These are phyloP conservation scores for Bolboschoenus planiculmis DNA, from an alignment of 176 grass and related monocot genomes.

Conservation along the genomic window DNA sequence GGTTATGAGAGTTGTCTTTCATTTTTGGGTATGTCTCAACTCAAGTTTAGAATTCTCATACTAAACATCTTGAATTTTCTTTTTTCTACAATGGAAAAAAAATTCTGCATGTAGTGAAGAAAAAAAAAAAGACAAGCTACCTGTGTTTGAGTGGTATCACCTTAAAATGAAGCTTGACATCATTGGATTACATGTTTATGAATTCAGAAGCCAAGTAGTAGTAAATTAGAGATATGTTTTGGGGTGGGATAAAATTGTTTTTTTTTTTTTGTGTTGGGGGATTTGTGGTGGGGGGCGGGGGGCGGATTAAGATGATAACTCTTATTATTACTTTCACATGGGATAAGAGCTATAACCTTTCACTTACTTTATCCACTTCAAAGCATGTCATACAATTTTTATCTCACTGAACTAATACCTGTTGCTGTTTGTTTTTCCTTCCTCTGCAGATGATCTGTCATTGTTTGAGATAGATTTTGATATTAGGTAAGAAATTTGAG, in stretches of 20 bases:
- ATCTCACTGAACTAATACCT: slow-evolving; percentile 12
- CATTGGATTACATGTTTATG: neutral
- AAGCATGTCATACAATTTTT: neutral
- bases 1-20: slow-evolving; percentile 66
- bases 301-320: neutral
- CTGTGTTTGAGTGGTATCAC: neutral
- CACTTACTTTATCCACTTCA: neutral
- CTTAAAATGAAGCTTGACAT: neutral
- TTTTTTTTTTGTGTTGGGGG: neutral
- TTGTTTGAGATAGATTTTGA: slow-evolving; percentile 36
- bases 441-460: slow-evolving; percentile 29
- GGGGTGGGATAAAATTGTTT: neutral
- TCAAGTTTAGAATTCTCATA: neutral
- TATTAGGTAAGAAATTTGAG: slow-evolving; percentile 2
- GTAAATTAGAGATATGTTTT: neutral
- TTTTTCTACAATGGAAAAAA: neutral
- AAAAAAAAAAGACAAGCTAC: neutral
- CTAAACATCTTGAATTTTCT: neutral
- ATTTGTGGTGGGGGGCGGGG: neutral
- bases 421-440: slow-evolving; percentile 23
- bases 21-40: slow-evolving; percentile 43
- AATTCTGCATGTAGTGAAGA: neutral
- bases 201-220: neutral
- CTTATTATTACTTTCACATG: neutral
- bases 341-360: neutral